Conservation (phyloP, 1,284 basidiomycete genomes). For the Trametes sp. region DNA sequence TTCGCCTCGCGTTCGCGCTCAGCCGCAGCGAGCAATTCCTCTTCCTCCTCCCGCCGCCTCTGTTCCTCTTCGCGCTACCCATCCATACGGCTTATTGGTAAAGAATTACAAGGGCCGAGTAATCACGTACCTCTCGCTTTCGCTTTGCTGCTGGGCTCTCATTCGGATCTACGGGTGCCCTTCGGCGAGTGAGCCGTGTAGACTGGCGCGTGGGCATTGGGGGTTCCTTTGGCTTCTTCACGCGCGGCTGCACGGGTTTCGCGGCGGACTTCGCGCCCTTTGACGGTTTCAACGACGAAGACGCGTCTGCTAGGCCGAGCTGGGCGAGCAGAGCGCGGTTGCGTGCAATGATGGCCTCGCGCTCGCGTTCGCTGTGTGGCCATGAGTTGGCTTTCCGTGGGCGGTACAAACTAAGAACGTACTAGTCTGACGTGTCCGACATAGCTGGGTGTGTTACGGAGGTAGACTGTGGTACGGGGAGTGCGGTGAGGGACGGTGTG, state of each 20-base stretch:
- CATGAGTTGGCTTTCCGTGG: background rate
- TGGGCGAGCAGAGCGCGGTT: constrained; percentile 77
- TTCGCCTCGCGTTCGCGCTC: constrained; percentile 67
- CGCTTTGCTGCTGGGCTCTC: constrained; percentile 69
- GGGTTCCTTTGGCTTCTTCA: constrained; percentile 44
- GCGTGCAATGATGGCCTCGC: constrained; percentile 79
- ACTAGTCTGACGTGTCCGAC: constrained; percentile 37
- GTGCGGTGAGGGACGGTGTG: background rate
- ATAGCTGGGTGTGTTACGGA: constrained; percentile 13
- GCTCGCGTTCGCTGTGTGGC: constrained; percentile 67
- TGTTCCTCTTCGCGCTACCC: constrained; percentile 56
- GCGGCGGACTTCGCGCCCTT: constrained; percentile 48
- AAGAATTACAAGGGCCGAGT: background rate
- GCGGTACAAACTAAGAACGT: constrained; percentile 1
- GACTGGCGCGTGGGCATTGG: constrained; percentile 68
- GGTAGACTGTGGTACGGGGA: background rate
- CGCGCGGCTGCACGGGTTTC: constrained; percentile 70
- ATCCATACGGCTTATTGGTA: background rate
- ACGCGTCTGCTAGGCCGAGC: constrained; percentile 69
- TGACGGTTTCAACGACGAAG: constrained; percentile 40
- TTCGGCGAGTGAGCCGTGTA: constrained; percentile 64
- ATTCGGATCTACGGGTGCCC: constrained; percentile 54
- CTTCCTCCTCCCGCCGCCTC: constrained; percentile 58
- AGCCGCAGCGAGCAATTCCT: constrained; percentile 64
- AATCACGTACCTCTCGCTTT: constrained; percentile 64